A percentile compares a stretch with the other conserved stretches of the same genome.
Conservation (phyloP, 257 asterid genomes). For the Euphrasia confusa region DNA sequence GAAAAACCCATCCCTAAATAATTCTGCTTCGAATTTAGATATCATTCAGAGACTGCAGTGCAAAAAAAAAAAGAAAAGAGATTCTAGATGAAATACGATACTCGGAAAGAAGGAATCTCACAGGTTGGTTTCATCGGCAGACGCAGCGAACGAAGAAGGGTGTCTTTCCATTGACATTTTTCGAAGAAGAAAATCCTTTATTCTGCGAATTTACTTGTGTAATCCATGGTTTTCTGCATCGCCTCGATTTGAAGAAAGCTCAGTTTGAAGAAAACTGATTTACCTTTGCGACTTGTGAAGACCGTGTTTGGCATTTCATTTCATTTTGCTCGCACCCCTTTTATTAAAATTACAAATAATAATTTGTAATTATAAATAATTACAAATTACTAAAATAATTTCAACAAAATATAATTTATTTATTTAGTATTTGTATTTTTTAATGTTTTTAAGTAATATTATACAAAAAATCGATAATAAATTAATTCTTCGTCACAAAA, state of each 20-base stretch:
- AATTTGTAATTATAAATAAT: too few relatives aligned
- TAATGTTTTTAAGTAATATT: too few relatives aligned
- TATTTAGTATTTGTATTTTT: too few relatives aligned
- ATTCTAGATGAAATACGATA: conserved; percentile 6
- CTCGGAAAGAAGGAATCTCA: conserved; percentile 26
- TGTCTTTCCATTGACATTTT: conserved; percentile 56
- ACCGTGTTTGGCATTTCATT: too few relatives aligned
- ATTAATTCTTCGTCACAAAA: too few relatives aligned
- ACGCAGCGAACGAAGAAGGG: conserved; percentile 36
- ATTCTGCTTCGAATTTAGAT: conserved; percentile 18
- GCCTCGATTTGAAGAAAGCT: conserved; percentile 1
- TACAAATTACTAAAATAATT: too few relatives aligned
- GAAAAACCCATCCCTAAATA: conserved; percentile 6
- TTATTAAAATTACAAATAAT: too few relatives aligned
- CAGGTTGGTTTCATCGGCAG: conserved; percentile 58
- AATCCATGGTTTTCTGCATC: conserved; percentile 21
- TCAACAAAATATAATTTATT: too few relatives aligned
- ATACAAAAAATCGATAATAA: too few relatives aligned
- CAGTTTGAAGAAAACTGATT: background rate
- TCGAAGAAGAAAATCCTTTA: background rate
- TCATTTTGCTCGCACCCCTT: too few relatives aligned
- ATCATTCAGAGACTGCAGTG: conserved; percentile 21
- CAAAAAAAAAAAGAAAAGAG: background rate
- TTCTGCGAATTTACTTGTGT: conserved; percentile 12
- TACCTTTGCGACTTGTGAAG: background rate